Conservation (phyloP, 805 yeast species). For the Candida lessepsii region DNA sequence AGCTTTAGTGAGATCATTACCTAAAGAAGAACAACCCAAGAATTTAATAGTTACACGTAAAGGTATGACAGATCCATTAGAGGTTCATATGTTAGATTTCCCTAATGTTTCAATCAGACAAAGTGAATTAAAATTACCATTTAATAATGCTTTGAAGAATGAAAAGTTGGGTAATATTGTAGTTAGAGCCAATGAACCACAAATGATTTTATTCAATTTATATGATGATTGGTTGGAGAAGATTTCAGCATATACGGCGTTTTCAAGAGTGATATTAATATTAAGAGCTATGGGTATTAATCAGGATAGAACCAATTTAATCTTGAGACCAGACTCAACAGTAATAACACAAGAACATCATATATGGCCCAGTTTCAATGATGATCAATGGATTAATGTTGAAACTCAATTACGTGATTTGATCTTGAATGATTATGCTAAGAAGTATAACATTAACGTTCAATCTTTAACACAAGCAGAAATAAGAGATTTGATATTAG, state of each 20-base stretch:
- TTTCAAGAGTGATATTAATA: conserved; percentile 80
- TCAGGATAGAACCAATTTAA: conserved; percentile 70
- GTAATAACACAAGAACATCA: conserved; percentile 74
- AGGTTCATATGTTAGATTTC: conserved; percentile 95
- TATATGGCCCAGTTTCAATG: conserved; percentile 87
- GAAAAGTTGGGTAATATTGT: conserved; percentile 79
- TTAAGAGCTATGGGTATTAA: conserved; percentile 78
- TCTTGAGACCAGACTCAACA: conserved; percentile 72
- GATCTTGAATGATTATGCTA: conserved; percentile 80
- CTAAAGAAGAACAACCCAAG: conserved; percentile 91
- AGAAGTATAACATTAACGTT: conserved; percentile 80
- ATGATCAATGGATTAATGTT: conserved; percentile 89
- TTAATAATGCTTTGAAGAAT: conserved; percentile 78
- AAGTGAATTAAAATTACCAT: conserved; percentile 86
- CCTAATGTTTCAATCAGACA: conserved; percentile 89
- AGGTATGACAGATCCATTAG: conserved; percentile 90
- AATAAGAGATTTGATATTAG: conserved; percentile 88
- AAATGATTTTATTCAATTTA: conserved; percentile 84
- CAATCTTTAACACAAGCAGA: conserved; percentile 89
- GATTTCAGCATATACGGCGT: conserved; percentile 88
- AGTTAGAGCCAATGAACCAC: conserved; percentile 84
- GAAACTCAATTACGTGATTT: conserved; percentile 87
- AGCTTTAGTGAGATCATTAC: conserved; percentile 82
- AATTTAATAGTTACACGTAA: conserved; percentile 87
- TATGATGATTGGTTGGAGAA: conserved; percentile 92